These are phyloP conservation scores for Saitozyma podzolica DNA, from an alignment of 768 basidiomycete genomes.

Conservation along the genomic window DNA sequence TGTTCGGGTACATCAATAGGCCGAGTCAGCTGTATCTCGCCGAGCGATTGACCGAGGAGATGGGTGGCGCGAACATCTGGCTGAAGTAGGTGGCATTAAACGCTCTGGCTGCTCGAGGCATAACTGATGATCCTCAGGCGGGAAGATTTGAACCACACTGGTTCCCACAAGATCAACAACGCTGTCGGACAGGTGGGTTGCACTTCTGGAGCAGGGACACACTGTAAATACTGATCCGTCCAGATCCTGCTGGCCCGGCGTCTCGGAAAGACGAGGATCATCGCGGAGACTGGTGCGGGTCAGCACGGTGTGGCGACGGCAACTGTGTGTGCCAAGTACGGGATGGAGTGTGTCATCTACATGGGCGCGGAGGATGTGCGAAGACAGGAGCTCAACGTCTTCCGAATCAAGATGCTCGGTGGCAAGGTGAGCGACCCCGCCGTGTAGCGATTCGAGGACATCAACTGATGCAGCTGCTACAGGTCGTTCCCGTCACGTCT, in stretches of 20 bases:
- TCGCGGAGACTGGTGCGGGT: constrained; percentile 97
- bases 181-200: constrained; percentile 82
- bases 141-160: constrained; percentile 77
- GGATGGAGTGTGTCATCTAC: constrained; percentile 90
- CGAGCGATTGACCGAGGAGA: constrained; percentile 81
- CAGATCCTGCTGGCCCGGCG: constrained; percentile 91
- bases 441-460: not conserved
- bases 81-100: constrained; percentile 68
- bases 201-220: not conserved
- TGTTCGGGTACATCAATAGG: constrained; percentile 91
- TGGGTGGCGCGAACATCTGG: constrained; percentile 95
- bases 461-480: constrained; percentile 4
- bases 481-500: constrained; percentile 91
- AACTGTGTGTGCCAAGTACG: constrained; percentile 95
- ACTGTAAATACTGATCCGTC: not conserved
- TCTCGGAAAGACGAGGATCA: constrained; percentile 92
- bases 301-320: constrained; percentile 99
- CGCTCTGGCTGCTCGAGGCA: too few relatives aligned
- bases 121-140: constrained; percentile 28
- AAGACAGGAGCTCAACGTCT: constrained; percentile 94
- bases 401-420: constrained; percentile 96
- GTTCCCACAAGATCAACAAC: constrained; percentile 99
- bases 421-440: constrained; percentile 61
- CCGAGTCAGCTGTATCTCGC: constrained; percentile 90
- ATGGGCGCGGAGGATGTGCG: constrained; percentile 98